Evolutionary conservation across 208 protist genomes (phyloP), one percentile per base, ranked within the genome.

Genomic region (Trypanosoma cruzi): DNA sequence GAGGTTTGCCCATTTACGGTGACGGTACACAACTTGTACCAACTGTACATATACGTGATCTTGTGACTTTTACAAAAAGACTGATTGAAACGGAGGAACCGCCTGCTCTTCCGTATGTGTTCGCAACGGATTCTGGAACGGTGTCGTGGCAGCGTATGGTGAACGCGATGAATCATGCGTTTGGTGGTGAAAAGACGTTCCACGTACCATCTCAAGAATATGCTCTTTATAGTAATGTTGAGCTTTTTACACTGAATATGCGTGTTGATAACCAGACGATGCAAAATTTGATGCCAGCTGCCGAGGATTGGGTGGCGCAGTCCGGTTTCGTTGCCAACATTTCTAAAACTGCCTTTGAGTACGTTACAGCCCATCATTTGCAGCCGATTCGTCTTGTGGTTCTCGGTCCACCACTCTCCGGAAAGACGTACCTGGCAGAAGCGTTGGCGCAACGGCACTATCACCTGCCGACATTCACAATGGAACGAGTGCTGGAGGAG

Each of bases 31-130:
- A 98, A 76, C 58, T 80, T 34, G 82, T 98, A 26, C 94, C 97
- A 22, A 88, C 94, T 18, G 94, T 98, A 24, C 96, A 98, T 73
- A 89, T 95, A 18, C 72, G 86, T 48, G 97, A 98, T 75, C 81
- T 98, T 18, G 93, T 92, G 28, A 89, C 75, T n/a, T 88, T 96
- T 32, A 84, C 86, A 20, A 74, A 75, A 46, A 83, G 92, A 49
- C 70, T 97, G 34, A 61, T 92, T 1, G 37, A 73, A 28, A 65
- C 75, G 16, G 82, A 84, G 26, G 54, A 86, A 58, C 88, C 89
- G 20, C 84, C 89, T 1, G 50, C 83, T 2, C 65, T 75, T 16
- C 90, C 90, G 29, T 98, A 98, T 75, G 58, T 97, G 46, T 94
- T 98, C 64, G 95, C 88, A 5, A 85, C 85, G 1, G 97, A 98